Percentiles rank a stretch among this genome's conserved stretches.
Evolutionary conservation across 192 early-diverging fungal genomes (phyloP).

Genomic region (Cladochytrium replicatum): DNA sequence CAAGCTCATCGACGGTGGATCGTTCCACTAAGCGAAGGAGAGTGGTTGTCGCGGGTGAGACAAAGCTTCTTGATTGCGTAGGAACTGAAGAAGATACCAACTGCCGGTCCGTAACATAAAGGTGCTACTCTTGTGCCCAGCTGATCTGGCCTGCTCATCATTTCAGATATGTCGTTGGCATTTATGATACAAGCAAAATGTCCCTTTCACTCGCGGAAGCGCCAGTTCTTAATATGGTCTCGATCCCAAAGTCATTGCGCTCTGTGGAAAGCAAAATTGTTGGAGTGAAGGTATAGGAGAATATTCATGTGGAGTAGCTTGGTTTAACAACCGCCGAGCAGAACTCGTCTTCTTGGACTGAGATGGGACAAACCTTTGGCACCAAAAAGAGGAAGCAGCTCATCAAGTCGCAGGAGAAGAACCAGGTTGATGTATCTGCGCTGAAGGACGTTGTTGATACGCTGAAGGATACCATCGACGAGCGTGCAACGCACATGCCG

Average conservation of each 20-base stretch:
- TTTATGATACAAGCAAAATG: slow-evolving; percentile 59
- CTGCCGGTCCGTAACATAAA: no score
- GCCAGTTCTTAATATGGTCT: slow-evolving; percentile 51
- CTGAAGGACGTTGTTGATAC: slow-evolving; percentile 52
- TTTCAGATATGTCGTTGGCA: slow-evolving; percentile 67
- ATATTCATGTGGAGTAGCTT: not conserved
- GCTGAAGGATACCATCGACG: slow-evolving; percentile 62
- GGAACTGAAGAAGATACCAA: no score
- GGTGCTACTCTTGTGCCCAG: no score
- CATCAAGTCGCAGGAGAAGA: slow-evolving; percentile 74
- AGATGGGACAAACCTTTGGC: slow-evolving; percentile 86
- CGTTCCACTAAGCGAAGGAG: no score
- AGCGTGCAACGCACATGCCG: slow-evolving; percentile 52
- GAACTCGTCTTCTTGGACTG: slow-evolving; percentile 56
- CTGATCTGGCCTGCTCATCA: no score
- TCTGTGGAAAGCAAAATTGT: slow-evolving; percentile 32
- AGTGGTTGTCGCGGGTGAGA: no score
- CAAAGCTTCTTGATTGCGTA: no score
- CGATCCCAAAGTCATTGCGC: slow-evolving; percentile 63
- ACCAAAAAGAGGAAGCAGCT: slow-evolving; percentile 78
- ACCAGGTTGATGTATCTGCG: slow-evolving; percentile 66
- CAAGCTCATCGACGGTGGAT: no score
- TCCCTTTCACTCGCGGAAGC: slow-evolving; percentile 62
- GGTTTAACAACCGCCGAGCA: slow-evolving; percentile 15
- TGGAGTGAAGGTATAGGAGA: slow-evolving; percentile 24